These are phyloP conservation scores for Ophiosphaerella korrae DNA, from an alignment of 2,329 filamentous ascomycete species.

Conservation along the genomic window DNA sequence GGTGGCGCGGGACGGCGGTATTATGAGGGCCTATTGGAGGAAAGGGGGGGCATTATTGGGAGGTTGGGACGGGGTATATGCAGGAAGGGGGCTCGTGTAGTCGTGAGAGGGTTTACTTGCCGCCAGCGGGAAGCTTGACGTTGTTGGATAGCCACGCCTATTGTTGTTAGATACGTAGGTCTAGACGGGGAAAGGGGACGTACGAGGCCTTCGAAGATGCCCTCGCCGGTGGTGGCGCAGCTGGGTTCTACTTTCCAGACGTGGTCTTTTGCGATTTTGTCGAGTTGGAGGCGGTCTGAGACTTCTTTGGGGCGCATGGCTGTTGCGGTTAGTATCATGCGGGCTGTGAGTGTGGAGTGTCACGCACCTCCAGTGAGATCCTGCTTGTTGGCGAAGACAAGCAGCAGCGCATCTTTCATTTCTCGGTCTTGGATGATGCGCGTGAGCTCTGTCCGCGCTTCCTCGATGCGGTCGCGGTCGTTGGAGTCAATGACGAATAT, in stretches of 20 bases:
- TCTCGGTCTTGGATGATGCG: constrained; percentile 99
- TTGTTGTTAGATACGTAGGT: constrained; percentile 8
- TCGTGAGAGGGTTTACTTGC: constrained; percentile 44
- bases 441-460: constrained; percentile 94
- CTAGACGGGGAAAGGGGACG: constrained; percentile 6
- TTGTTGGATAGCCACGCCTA: constrained; percentile 58
- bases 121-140: constrained; percentile 51
- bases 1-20: constrained; percentile 2
- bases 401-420: constrained; percentile 92
- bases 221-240: constrained; percentile 59
- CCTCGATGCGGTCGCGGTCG: constrained; percentile 96
- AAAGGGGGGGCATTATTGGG: constrained; percentile 27
- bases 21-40: constrained; percentile 30
- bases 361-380: constrained; percentile 84
- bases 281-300: constrained; percentile 54
- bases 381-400: constrained; percentile 99
- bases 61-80: constrained; percentile 43
- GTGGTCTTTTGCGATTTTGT: constrained; percentile 58
- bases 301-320: constrained; percentile 59
- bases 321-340: constrained; percentile 27
- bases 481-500: constrained; percentile 99
- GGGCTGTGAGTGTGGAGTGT: neutral
- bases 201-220: constrained; percentile 59
- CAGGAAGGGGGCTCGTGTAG: constrained; percentile 41
- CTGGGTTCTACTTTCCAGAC: constrained; percentile 61